Percentiles rank a stretch among this genome's conserved stretches.
phyloP scores from a whole-genome alignment of 441 rosid genomes.

The Syzygium syzygioides region DNA sequence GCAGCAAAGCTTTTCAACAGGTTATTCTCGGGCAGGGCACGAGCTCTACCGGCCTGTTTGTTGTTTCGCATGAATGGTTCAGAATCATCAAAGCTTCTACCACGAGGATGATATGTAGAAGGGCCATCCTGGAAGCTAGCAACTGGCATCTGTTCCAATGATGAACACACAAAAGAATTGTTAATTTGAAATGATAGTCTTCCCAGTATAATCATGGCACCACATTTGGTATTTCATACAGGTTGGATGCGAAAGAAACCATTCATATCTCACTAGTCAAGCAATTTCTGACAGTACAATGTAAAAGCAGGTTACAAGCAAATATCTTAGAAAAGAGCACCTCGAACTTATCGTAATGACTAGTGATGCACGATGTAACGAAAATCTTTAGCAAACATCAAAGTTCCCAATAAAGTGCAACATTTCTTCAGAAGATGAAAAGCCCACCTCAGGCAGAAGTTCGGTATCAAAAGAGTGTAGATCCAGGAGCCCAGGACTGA shows the following conservation, averaged over 20 bases:
- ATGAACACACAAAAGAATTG: not conserved
- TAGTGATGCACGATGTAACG: not conserved
- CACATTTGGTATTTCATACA: not conserved
- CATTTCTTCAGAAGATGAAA: not conserved
- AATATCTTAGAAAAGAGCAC: not conserved
- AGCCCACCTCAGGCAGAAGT: conserved; percentile 83
- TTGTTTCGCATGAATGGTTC: conserved; percentile 49
- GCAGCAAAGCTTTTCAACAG: conserved; percentile 66
- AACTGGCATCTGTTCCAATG: conserved; percentile 48
- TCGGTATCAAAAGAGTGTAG: conserved; percentile 96
- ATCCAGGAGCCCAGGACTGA: conserved; percentile 98
- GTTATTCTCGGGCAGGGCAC: conserved; percentile 58
- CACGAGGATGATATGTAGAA: conserved; percentile 57
- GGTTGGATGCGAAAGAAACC: not conserved
- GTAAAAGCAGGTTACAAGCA: not conserved
- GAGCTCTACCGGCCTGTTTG: conserved; percentile 64
- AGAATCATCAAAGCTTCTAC: conserved; percentile 80
- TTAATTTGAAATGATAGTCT: not conserved
- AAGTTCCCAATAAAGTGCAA: not conserved
- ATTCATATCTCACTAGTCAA: not conserved
- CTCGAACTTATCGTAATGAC: not conserved
- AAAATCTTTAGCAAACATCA: not conserved
- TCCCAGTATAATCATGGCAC: not conserved
- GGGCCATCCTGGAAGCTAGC: conserved; percentile 53
- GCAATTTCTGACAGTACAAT: not conserved